Evolutionary conservation across 306 rosid species (phyloP).

Genomic region (Luffa aegyptiaca): DNA sequence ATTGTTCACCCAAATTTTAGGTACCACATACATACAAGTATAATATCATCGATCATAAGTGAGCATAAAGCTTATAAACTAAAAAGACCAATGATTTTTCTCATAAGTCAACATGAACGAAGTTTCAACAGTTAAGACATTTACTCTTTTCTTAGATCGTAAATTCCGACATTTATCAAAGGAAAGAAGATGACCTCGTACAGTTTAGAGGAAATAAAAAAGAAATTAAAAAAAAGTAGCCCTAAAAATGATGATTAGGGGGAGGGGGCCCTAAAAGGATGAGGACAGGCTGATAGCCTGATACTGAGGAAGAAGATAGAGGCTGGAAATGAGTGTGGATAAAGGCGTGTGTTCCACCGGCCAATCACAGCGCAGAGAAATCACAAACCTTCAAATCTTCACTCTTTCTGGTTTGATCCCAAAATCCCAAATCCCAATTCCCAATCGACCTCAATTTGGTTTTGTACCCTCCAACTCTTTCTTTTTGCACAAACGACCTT

Average conservation of each 20-base stretch:
- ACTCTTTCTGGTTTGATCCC: not conserved
- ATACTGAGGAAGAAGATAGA: not conserved
- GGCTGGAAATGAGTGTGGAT: constrained; percentile 58
- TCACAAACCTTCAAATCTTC: constrained; percentile 25
- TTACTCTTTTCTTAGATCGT: too few relatives aligned
- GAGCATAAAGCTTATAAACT: too few relatives aligned
- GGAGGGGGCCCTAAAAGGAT: not conserved
- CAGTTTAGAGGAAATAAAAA: too few relatives aligned
- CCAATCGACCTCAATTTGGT: not conserved
- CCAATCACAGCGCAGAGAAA: constrained; percentile 68
- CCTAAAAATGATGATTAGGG: not conserved
- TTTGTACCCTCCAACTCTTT: not conserved
- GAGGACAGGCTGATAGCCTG: not conserved
- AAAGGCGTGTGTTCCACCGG: constrained; percentile 45
- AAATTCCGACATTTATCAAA: too few relatives aligned
- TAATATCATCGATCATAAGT: too few relatives aligned
- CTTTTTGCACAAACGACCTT: not conserved
- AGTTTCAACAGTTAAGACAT: too few relatives aligned
- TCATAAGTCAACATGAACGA: too few relatives aligned
- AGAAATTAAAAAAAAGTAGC: too few relatives aligned
- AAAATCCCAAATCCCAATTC: not conserved
- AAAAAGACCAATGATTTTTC: too few relatives aligned
- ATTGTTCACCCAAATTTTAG: too few relatives aligned
- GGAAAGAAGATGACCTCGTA: too few relatives aligned
- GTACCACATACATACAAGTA: too few relatives aligned